phyloP scores from a whole-genome alignment of 2,329 filamentous ascomycete species.

The Teratosphaeria epicoccoides region DNA sequence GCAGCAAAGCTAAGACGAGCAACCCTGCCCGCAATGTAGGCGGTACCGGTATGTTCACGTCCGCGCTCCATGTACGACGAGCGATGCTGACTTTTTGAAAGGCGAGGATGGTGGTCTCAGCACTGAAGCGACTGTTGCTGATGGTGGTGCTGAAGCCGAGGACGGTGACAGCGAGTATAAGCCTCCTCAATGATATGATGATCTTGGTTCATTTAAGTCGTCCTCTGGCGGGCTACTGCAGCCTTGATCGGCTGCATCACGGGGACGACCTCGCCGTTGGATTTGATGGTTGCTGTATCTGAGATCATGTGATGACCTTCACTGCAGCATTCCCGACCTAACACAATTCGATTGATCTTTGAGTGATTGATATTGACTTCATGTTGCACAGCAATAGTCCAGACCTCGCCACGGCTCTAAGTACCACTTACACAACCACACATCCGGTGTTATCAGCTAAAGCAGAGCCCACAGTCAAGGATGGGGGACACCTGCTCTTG shows the following conservation, averaged over 20 bases:
- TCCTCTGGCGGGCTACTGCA: not conserved
- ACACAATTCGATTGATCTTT: no score
- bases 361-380: no score
- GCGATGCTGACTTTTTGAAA: not conserved
- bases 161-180: conserved; percentile 6
- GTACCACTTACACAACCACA: no score
- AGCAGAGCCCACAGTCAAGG: not conserved
- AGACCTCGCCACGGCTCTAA: no score
- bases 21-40: conserved; percentile 10
- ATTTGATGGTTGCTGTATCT: not conserved
- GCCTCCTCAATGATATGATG: not conserved
- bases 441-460: no score
- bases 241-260: not conserved
- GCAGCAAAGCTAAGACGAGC: not conserved
- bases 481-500: not conserved
- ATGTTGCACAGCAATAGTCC: no score
- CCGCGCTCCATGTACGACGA: not conserved
- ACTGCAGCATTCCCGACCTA: not conserved
- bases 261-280: not conserved
- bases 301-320: not conserved
- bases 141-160: conserved; percentile 8
- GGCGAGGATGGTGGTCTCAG: conserved; percentile 13
- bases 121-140: conserved; percentile 10
- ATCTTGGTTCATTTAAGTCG: not conserved
- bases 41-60: conserved; percentile 1